Conservation (phyloP, 345 rosid species). For the Citrus medica region DNA sequence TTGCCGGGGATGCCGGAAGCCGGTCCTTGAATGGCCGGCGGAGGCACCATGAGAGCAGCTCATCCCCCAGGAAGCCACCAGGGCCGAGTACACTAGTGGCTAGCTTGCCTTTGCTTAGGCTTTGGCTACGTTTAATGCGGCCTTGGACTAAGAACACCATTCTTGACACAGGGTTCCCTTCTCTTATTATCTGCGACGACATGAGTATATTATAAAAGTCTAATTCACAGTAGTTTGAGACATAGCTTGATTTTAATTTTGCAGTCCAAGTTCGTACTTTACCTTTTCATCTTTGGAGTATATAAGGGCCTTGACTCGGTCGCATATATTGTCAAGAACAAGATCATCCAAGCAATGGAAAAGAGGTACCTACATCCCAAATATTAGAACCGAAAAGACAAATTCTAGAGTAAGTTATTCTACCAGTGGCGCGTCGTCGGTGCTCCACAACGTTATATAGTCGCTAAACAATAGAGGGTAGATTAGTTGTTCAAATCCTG, state of each 20-base stretch:
- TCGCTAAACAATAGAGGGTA: no score
- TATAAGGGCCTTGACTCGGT: slow-evolving; percentile 63
- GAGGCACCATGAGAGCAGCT: slow-evolving; percentile 87
- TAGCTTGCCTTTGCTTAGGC: slow-evolving; percentile 66
- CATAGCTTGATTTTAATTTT: no score
- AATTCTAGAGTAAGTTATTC: no score
- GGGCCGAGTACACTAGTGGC: slow-evolving; percentile 67
- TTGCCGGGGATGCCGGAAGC: slow-evolving; percentile 84
- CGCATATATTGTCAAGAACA: slow-evolving; percentile 89
- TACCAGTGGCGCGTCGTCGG: no score
- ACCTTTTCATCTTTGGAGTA: slow-evolving; percentile 89
- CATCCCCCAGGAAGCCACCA: slow-evolving; percentile 86
- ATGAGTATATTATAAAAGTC: no score
- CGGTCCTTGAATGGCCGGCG: slow-evolving; percentile 81
- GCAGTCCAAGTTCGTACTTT: neutral
- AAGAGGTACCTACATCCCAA: slow-evolving; percentile 61
- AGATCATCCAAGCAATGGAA: slow-evolving; percentile 77
- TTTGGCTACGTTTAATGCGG: slow-evolving; percentile 52
- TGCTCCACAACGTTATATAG: no score
- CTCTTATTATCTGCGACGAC: slow-evolving; percentile 63
- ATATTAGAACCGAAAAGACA: no score
- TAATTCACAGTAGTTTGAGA: no score
- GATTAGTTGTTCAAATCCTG: no score
- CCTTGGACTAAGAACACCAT: slow-evolving; percentile 74
- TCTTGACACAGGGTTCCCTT: slow-evolving; percentile 86